A percentile compares a stretch with the other conserved stretches of the same genome.
Evolutionary conservation across 768 basidiomycete species (phyloP).

Genomic region (Dioszegia aurantiaca): DNA sequence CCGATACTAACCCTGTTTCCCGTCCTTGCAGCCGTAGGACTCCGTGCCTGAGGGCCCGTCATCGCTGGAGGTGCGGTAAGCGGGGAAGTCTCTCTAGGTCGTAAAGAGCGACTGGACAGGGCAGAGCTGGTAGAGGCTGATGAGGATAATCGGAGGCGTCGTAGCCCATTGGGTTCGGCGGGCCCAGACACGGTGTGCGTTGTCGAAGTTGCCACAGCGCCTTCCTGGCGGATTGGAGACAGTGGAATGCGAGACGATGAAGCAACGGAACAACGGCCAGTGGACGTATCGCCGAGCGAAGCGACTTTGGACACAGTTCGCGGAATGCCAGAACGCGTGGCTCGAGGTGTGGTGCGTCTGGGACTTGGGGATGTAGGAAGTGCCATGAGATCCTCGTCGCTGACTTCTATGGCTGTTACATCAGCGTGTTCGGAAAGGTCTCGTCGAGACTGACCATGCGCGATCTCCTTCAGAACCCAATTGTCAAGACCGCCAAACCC

Average conservation of each 20-base stretch:
- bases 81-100: constrained; percentile 8
- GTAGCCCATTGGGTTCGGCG: constrained; percentile 27
- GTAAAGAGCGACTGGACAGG: constrained; percentile 5
- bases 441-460: constrained; percentile 61
- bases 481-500: constrained; percentile 79
- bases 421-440: constrained; percentile 7
- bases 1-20: constrained; percentile 26
- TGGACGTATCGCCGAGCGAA: constrained; percentile 13
- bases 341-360: constrained; percentile 20
- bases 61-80: constrained; percentile 5
- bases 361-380: constrained; percentile 22
- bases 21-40: constrained; percentile 27
- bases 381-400: constrained; percentile 67
- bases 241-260: neutral
- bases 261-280: constrained; percentile 1
- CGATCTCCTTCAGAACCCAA: constrained; percentile 86
- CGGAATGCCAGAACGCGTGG: constrained; percentile 13
- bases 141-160: constrained; percentile 27
- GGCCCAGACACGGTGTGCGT: neutral
- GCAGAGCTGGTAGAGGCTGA: constrained; percentile 25
- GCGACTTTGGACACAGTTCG: constrained; percentile 15
- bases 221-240: neutral
- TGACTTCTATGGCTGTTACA: constrained; percentile 70
- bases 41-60: constrained; percentile 19
- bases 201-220: neutral